Evolutionary conservation across 257 asterid species (phyloP).

Genomic region (Apocynum venetum): DNA sequence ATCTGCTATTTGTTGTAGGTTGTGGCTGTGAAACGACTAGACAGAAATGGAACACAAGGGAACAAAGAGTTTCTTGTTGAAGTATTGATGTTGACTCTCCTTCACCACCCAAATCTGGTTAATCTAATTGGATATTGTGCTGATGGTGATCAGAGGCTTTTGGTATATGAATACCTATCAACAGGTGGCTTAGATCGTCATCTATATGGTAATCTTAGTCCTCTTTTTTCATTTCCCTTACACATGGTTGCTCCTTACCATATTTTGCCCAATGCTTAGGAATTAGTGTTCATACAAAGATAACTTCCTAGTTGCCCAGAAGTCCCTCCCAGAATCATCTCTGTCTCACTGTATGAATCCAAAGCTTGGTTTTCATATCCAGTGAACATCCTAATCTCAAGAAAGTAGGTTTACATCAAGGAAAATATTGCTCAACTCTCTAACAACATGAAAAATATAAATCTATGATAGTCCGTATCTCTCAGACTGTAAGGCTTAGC

Average conservation of each 20-base stretch:
- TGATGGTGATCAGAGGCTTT: conserved; percentile 92
- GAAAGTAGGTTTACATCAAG: neutral
- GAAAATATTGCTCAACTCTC: neutral
- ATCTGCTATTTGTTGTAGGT: conserved; percentile 25
- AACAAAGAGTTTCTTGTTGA: conserved; percentile 70
- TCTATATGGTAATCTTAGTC: conserved; percentile 48
- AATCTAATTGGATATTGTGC: conserved; percentile 84
- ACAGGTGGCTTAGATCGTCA: conserved; percentile 50
- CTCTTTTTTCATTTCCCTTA: neutral
- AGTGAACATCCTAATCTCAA: neutral
- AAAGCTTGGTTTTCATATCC: neutral
- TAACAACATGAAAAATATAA: neutral
- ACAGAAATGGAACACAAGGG: conserved; percentile 68
- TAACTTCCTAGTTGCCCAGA: neutral
- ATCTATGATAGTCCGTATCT: neutral
- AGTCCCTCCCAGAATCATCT: neutral
- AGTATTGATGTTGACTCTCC: conserved; percentile 57
- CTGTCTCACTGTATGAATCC: neutral
- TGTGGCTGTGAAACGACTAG: conserved; percentile 80
- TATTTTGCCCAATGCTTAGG: neutral
- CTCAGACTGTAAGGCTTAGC: neutral
- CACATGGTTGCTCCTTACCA: neutral
- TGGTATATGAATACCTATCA: conserved; percentile 82
- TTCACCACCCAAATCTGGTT: conserved; percentile 70
- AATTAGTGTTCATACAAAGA: neutral